phyloP scores from a whole-genome alignment of 257 asterid genomes.

The Solanum bukasovii region DNA sequence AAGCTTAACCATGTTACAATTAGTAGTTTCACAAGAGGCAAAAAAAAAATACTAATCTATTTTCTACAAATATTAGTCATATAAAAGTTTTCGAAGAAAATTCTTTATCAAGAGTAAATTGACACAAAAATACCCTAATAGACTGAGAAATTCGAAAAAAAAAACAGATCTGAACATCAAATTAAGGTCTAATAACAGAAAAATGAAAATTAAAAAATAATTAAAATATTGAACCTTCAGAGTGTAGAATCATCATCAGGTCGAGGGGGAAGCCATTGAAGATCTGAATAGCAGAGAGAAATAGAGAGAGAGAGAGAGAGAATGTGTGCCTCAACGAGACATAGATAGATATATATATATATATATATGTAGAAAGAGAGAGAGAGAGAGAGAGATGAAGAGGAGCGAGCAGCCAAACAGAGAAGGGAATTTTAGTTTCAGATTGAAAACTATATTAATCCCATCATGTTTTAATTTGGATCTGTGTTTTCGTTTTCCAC shows the following conservation, averaged over 20 bases:
- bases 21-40: too few species aligned
- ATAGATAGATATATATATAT: background rate
- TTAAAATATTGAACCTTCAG: background rate
- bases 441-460: slow-evolving; percentile 5
- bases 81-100: too few species aligned
- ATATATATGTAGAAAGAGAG: too few species aligned
- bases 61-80: too few species aligned
- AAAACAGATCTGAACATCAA: background rate
- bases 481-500: slow-evolving; percentile 9
- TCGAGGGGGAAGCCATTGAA: background rate
- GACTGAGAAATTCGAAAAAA: accelerated
- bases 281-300: background rate
- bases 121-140: too few species aligned
- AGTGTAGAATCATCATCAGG: slow-evolving; percentile 5
- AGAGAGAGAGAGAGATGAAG: background rate
- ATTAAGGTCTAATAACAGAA: background rate
- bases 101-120: too few species aligned
- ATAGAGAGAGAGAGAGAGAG: background rate
- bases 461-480: background rate
- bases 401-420: background rate
- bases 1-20: too few species aligned
- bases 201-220: background rate
- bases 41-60: too few species aligned
- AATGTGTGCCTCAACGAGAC: background rate
- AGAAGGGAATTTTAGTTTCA: background rate